A percentile compares a stretch with the other conserved stretches of the same genome.
phyloP scores from a whole-genome alignment of 1,284 basidiomycete species.

The Cryptococcus sp. region DNA sequence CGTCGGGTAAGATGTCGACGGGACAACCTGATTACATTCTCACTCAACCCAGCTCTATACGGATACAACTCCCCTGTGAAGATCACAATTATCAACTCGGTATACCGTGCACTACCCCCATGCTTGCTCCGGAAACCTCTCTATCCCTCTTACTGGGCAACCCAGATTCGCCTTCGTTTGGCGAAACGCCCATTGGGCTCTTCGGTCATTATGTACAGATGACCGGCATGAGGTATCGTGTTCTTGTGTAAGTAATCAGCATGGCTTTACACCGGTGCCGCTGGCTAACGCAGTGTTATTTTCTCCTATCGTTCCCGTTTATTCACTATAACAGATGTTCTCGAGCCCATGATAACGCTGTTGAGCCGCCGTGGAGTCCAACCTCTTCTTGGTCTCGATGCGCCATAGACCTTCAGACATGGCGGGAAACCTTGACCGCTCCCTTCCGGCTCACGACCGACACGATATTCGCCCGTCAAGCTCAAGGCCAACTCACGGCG shows the following conservation, averaged over 20 bases:
- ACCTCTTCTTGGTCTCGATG: too few species aligned
- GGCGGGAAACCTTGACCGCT: slow-evolving; percentile 13
- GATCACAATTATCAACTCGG: slow-evolving; percentile 3
- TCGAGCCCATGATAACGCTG: too few species aligned
- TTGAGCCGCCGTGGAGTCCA: too few species aligned
- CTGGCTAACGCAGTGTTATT: too few species aligned
- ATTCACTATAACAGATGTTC: too few species aligned
- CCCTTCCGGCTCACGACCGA: slow-evolving; percentile 23
- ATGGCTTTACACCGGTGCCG: too few species aligned
- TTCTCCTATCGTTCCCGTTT: not conserved
- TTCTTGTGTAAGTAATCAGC: slow-evolving; percentile 13
- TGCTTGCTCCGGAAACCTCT: not conserved
- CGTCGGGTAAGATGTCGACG: slow-evolving; percentile 1
- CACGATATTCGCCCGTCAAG: slow-evolving; percentile 22
- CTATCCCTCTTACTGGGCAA: too few species aligned
- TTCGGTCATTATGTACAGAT: slow-evolving; percentile 21
- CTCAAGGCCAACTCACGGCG: slow-evolving; percentile 22
- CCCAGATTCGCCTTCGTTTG: not conserved
- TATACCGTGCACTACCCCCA: slow-evolving; percentile 2
- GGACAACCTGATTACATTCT: slow-evolving; percentile 20
- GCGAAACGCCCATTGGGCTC: slow-evolving; percentile 15
- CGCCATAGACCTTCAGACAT: slow-evolving; percentile 1
- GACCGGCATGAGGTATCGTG: slow-evolving; percentile 15
- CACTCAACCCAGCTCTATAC: not conserved
- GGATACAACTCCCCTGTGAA: slow-evolving; percentile 3